Percentiles rank a stretch among this genome's conserved stretches.
phyloP scores from a whole-genome alignment of 1,284 basidiomycete species.

The Mixia osmundae region DNA sequence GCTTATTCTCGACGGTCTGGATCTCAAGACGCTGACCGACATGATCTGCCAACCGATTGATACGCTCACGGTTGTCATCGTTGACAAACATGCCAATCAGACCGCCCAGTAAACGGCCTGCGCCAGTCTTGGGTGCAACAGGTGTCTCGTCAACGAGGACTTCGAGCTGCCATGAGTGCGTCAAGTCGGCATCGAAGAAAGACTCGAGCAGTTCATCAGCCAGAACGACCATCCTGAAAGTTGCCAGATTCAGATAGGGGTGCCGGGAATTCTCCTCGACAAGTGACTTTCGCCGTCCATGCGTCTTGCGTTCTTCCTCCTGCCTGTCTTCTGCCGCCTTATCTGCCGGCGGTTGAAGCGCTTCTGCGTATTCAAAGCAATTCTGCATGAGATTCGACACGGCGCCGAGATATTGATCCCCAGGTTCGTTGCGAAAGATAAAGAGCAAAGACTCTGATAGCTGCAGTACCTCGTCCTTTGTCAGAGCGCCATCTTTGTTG shows the following conservation, averaged over 20 bases:
- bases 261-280: conserved; percentile 10
- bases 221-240: conserved; percentile 90
- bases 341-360: conserved; percentile 28
- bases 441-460: conserved; percentile 84
- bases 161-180: conserved; percentile 62
- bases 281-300: not conserved
- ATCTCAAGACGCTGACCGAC: conserved; percentile 75
- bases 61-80: conserved; percentile 42
- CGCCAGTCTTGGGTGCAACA: conserved; percentile 24
- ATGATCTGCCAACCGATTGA: conserved; percentile 48
- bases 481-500: conserved; percentile 78
- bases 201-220: conserved; percentile 83
- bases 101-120: conserved; percentile 40
- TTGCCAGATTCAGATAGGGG: conserved; percentile 25
- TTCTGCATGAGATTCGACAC: conserved; percentile 92
- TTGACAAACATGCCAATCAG: conserved; percentile 69
- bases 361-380: conserved; percentile 86
- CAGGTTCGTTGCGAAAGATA: conserved; percentile 92
- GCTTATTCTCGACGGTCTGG: conserved; percentile 26
- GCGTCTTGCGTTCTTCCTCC: not conserved
- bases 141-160: conserved; percentile 35
- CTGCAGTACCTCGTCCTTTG: conserved; percentile 78
- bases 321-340: conserved; percentile 1
- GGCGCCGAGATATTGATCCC: conserved; percentile 86
- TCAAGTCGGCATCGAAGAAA: conserved; percentile 77